Base-by-base conservation (phyloP, 2,329 filamentous ascomycete species). In the Fusarium pilosicola region DNA sequence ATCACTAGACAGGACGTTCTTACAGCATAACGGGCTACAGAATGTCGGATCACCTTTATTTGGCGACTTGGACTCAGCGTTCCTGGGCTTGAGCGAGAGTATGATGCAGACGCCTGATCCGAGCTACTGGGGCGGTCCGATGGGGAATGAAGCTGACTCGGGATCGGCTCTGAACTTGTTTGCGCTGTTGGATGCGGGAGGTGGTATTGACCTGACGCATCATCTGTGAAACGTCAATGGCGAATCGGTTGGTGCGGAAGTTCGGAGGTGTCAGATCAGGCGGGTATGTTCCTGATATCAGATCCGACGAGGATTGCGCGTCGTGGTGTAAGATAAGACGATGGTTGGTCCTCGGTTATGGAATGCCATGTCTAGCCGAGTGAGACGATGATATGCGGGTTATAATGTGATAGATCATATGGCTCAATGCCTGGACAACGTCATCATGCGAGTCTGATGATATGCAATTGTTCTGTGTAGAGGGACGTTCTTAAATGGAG, bases 201-300 rank as follows among this genome's bases (percentile, higher is more conserved):
- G 87, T 0, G 86, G 87, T 13, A 88, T 89, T 61, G 87, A 88
- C 74, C 78, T 88, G 45, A 86, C 83, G 13, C 82, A 84, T 68
- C 81, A 83, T 66, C 71, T 83, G 26, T 83, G 62, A 64, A n/a
- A 12, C 24, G 26, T 24, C 36, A 24, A 14, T 3, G 54, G 12
- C 30, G 46, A 65, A 49, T 63, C 32, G 46, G n/a, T 5, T 30
- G 24, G 55, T 45, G n/a, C 67, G 68, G 69, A 71, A 46, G 46
- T 59, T 67, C 56, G 69, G 69, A 65, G 26, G 24, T n/a, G 34
- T 38, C 28, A 44, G 24, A 32, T 26, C 17, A 20, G 13, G 15
- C 17, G 48, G 51, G 10, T 51, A 62, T 52, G 46, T 62, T 26
- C 57, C 20, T 65, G 38, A 52, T 62, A 45, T 44, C 38, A 34